Evolutionary conservation across 805 yeast species (phyloP).

Genomic region (Schizosaccharomyces cryophilus): DNA sequence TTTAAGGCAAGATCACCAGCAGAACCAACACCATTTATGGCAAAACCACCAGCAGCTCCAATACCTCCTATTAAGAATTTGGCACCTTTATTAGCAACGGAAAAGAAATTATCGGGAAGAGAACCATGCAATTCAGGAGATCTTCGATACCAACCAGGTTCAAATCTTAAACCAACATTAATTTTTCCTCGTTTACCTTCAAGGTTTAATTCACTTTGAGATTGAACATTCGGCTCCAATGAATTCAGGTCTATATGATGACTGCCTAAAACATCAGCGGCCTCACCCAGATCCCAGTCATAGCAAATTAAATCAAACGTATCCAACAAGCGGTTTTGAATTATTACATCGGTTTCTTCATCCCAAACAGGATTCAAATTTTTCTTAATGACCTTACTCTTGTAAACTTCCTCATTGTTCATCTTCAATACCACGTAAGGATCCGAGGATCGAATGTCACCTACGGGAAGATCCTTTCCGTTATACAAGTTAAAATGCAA

Average conservation of each 20-base stretch:
- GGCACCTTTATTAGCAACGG: conserved; percentile 23
- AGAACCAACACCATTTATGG: conserved; percentile 26
- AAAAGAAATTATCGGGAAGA: conserved; percentile 43
- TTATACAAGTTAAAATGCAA: conserved; percentile 33
- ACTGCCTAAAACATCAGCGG: conserved; percentile 59
- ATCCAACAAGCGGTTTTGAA: conserved; percentile 40
- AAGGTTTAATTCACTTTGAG: conserved; percentile 29
- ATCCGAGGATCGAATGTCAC: conserved; percentile 63
- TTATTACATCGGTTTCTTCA: conserved; percentile 32
- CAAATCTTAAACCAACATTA: conserved; percentile 11
- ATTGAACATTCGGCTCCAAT: conserved; percentile 32
- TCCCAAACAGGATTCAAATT: conserved; percentile 82
- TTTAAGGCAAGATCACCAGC: conserved; percentile 19
- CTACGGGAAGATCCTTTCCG: conserved; percentile 51
- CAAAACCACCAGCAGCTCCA: conserved; percentile 19
- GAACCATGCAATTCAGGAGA: conserved; percentile 38
- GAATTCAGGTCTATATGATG: conserved; percentile 32
- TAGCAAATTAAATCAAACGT: conserved; percentile 29
- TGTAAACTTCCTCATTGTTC: conserved; percentile 38
- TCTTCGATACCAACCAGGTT: conserved; percentile 28
- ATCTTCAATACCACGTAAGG: conserved; percentile 55
- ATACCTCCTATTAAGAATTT: conserved; percentile 17
- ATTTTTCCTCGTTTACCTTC: conserved; percentile 29
- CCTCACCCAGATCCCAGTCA: conserved; percentile 90
- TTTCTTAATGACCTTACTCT: conserved; percentile 61